Evolutionary conservation across 1,139 yeast species (phyloP), one percentile per base, ranked within the genome.

Genomic region (Nakaseomyces glabratus): DNA sequence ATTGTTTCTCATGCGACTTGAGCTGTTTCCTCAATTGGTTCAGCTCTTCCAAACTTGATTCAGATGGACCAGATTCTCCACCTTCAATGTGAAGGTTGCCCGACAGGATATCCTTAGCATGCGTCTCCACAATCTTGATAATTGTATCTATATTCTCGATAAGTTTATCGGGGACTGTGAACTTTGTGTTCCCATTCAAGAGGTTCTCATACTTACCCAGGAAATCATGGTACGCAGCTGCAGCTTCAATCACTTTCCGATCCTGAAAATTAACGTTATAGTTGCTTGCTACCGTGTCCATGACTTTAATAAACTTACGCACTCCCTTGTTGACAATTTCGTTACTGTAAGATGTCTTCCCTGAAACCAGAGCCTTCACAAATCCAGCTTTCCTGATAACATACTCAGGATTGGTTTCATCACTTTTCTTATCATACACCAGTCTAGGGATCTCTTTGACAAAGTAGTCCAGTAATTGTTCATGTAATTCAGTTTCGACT

Each of bases 201-300:
- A 35, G 20, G 3, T 18, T 26, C 9, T 41, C 34, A 34, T 51
- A 49, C 33, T 48, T 43, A 7, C 38, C 38, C 20, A 52, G 33
- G 34, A 71, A 75, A 39, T 76, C 71, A 39, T 75, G 78, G 59
- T 66, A 86, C 0, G 67, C 57, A 30, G 68, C 63, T 13, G 84
- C 78, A 0, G 93, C 78, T 8, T 65, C 69, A 52, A 84, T 84
- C 13, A 88, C 96, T 0, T 88, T 93, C 4, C 76, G 73, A 57
- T 88, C 96, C 53, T 86, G 88, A 62, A 82, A 85, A 55, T 86
- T 86, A 23, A 93, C 95, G 52, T 88, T 85, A 54, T 84, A 84
- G 36, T 76, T 72, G 3, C 63, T 54, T 17, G 70, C 21, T 25
- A 56, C 46, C 36, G 49, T 54, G 14, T 43, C 36, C 51, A 55